phyloP scores from a whole-genome alignment of 768 basidiomycete species.

The Boletus rex-veris region DNA sequence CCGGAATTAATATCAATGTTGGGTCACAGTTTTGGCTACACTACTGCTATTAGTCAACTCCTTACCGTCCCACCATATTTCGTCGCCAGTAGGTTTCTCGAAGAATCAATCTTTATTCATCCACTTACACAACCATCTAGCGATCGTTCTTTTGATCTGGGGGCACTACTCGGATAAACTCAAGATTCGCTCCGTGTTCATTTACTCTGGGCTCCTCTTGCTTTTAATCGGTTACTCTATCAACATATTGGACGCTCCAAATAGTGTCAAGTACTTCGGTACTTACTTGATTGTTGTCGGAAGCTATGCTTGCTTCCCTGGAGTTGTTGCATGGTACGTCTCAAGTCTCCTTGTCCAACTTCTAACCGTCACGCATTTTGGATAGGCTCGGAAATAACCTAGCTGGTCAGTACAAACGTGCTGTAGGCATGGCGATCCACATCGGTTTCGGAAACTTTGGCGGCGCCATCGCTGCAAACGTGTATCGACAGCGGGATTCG shows the following conservation, averaged over 20 bases:
- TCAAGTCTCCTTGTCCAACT: constrained; percentile 10
- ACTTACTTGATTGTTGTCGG: constrained; percentile 67
- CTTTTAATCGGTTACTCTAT: constrained; percentile 59
- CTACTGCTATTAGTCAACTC: constrained; percentile 54
- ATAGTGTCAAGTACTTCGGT: constrained; percentile 67
- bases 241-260: constrained; percentile 52
- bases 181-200: constrained; percentile 54
- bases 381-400: constrained; percentile 54
- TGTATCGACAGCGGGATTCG: constrained; percentile 55
- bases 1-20: neutral
- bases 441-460: constrained; percentile 52
- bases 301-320: constrained; percentile 55
- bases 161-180: constrained; percentile 58
- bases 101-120: neutral
- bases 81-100: constrained; percentile 48
- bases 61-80: constrained; percentile 69
- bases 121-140: constrained; percentile 28
- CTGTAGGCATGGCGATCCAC: constrained; percentile 61
- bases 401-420: constrained; percentile 68
- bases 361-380: neutral
- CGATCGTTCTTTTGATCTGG: constrained; percentile 48
- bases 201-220: constrained; percentile 48
- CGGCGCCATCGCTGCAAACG: constrained; percentile 61
- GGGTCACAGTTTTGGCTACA: constrained; percentile 52
- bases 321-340: constrained; percentile 55